Conservation (phyloP, 441 rosid genomes). For the Pelargonium myrrhifolium region DNA sequence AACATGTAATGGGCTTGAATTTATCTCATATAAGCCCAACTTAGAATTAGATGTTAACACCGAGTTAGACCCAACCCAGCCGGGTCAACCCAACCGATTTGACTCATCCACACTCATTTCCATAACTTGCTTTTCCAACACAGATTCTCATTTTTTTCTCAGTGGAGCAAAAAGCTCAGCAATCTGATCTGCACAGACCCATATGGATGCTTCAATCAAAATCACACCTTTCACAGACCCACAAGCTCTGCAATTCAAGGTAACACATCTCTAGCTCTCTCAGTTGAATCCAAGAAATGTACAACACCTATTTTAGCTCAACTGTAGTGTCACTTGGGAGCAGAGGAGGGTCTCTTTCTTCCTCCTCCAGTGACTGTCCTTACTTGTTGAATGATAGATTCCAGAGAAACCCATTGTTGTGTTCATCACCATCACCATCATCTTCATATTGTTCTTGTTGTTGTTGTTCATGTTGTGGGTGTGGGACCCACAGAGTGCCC, state of each 20-base stretch:
- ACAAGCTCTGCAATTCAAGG: constrained; percentile 19
- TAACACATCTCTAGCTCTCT: constrained; percentile 19
- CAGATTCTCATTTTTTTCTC: neutral
- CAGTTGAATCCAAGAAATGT: constrained; percentile 28
- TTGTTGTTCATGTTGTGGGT: constrained; percentile 34
- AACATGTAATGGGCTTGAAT: too few relatives aligned
- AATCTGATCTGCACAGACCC: constrained; percentile 6
- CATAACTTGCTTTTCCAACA: neutral
- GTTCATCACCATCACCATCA: constrained; percentile 16
- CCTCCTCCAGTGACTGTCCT: constrained; percentile 45
- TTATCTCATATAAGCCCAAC: too few relatives aligned
- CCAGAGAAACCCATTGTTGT: constrained; percentile 26
- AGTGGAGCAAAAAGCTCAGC: neutral
- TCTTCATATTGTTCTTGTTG: constrained; percentile 22
- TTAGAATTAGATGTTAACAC: neutral
- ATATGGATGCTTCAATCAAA: neutral
- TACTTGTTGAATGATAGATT: constrained; percentile 41
- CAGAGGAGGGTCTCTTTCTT: constrained; percentile 40
- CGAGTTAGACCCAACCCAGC: neutral
- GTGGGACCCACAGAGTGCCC: constrained; percentile 27
- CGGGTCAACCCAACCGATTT: neutral
- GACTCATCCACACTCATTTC: neutral
- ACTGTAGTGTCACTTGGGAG: constrained; percentile 33
- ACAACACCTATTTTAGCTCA: constrained; percentile 45
- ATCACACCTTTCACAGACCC: neutral